These are phyloP conservation scores for Kwoniella dejecticola DNA, from an alignment of 768 basidiomycete genomes.

Conservation along the genomic window DNA sequence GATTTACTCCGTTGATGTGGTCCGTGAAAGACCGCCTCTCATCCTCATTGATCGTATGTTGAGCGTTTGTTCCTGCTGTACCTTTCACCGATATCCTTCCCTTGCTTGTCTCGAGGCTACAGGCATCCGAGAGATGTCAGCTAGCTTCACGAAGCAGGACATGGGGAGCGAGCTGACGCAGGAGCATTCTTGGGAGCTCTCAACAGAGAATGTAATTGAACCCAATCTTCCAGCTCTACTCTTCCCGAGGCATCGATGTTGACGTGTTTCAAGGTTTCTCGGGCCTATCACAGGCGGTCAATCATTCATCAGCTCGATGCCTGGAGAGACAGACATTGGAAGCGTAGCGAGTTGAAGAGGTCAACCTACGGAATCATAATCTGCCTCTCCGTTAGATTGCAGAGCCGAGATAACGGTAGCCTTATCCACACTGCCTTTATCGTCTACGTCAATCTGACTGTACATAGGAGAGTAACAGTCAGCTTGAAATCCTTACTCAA, in stretches of 20 bases:
- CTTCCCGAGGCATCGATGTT: constrained; percentile 92
- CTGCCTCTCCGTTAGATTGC: constrained; percentile 73
- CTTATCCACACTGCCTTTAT: constrained; percentile 61
- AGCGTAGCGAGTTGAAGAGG: too few relatives aligned
- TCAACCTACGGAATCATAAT: constrained; percentile 67
- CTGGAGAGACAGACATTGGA: background rate
- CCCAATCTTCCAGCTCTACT: constrained; percentile 97
- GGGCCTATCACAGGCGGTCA: constrained; percentile 58
- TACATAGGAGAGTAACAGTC: too few relatives aligned
- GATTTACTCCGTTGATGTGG: constrained; percentile 87
- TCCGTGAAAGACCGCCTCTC: constrained; percentile 94
- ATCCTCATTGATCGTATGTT: constrained; percentile 97
- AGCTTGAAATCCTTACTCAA: too few relatives aligned
- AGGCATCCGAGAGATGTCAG: background rate
- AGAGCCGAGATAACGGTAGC: constrained; percentile 74
- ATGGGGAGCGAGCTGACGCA: constrained; percentile 27
- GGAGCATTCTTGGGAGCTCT: constrained; percentile 39
- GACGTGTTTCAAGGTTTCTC: constrained; percentile 80
- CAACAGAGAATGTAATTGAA: constrained; percentile 67
- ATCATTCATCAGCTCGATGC: background rate
- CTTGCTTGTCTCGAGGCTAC: constrained; percentile 51
- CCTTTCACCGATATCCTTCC: constrained; percentile 94
- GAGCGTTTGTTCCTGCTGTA: constrained; percentile 83
- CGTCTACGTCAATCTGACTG: constrained; percentile 55
- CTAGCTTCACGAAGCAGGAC: too few relatives aligned